Conservation (phyloP, 2,329 filamentous ascomycete species). For the Colletotrichum sp. region DNA sequence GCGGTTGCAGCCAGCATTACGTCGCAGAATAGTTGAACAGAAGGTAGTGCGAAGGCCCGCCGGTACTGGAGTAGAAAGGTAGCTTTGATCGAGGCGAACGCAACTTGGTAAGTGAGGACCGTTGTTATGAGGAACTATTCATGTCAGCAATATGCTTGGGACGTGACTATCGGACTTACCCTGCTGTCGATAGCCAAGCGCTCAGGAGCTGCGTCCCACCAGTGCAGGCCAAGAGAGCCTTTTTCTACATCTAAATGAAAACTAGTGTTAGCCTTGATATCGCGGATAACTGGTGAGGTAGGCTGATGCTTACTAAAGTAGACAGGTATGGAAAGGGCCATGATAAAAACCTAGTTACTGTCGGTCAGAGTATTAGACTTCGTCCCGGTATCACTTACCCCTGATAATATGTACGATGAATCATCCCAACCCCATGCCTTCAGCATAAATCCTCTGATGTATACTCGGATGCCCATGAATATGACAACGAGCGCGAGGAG, state of each 20-base stretch:
- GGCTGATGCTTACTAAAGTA: background rate
- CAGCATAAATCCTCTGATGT: conserved; percentile 26
- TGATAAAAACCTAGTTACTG: background rate
- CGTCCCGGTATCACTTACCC: background rate
- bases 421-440: conserved; percentile 30
- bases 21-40: conserved; percentile 1
- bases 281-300: no score
- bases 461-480: conserved; percentile 10
- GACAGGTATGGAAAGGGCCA: background rate
- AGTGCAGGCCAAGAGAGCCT: background rate
- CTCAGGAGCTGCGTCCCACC: background rate
- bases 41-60: conserved; percentile 29
- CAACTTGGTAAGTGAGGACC: conserved; percentile 31
- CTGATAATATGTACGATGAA: background rate
- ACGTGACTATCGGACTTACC: background rate
- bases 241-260: background rate
- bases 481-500: background rate
- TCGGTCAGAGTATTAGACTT: background rate
- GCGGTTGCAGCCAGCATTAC: background rate
- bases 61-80: conserved; percentile 42
- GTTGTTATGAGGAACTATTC: conserved; percentile 11
- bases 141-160: fast-evolving
- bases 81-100: conserved; percentile 34
- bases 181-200: background rate
- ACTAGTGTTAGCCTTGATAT: background rate